A percentile compares a stretch with the other conserved stretches of the same genome.
phyloP scores from a whole-genome alignment of 805 yeast genomes.

The Pichia thaimueangensis region DNA sequence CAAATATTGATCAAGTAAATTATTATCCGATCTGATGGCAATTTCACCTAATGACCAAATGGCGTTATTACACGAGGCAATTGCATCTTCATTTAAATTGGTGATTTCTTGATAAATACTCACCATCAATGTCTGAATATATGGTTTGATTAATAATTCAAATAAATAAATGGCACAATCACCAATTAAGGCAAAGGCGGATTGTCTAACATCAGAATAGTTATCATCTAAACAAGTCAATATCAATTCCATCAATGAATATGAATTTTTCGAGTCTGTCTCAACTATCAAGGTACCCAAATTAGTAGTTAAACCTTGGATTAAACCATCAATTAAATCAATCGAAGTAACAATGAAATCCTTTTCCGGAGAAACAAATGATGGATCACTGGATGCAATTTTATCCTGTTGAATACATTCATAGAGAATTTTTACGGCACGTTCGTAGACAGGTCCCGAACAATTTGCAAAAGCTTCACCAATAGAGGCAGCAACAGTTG shows the following conservation, averaged over 20 bases:
- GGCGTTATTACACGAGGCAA: conserved; percentile 78
- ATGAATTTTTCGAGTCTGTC: conserved; percentile 18
- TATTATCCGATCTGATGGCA: conserved; percentile 47
- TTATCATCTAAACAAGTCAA: conserved; percentile 68
- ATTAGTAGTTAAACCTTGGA: conserved; percentile 76
- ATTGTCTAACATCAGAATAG: conserved; percentile 84
- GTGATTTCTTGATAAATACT: conserved; percentile 65
- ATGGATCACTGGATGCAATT: conserved; percentile 58
- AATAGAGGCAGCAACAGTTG: conserved; percentile 80
- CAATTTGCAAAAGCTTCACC: conserved; percentile 83
- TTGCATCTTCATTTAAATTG: conserved; percentile 37
- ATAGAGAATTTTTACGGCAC: conserved; percentile 66
- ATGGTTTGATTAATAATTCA: conserved; percentile 40
- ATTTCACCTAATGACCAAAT: conserved; percentile 93
- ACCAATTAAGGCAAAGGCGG: conserved; percentile 84
- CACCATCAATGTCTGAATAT: conserved; percentile 48
- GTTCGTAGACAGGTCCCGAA: conserved; percentile 77
- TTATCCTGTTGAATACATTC: conserved; percentile 63
- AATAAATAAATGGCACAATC: conserved; percentile 68
- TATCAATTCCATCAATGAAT: conserved; percentile 51
- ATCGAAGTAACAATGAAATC: conserved; percentile 85
- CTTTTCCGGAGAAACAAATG: conserved; percentile 71
- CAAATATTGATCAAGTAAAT: conserved; percentile 46
- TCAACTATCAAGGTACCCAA: conserved; percentile 46
- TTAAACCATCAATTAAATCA: conserved; percentile 86